phyloP scores from a whole-genome alignment of 1,139 yeast species.

The Waltiozyma sp. region DNA sequence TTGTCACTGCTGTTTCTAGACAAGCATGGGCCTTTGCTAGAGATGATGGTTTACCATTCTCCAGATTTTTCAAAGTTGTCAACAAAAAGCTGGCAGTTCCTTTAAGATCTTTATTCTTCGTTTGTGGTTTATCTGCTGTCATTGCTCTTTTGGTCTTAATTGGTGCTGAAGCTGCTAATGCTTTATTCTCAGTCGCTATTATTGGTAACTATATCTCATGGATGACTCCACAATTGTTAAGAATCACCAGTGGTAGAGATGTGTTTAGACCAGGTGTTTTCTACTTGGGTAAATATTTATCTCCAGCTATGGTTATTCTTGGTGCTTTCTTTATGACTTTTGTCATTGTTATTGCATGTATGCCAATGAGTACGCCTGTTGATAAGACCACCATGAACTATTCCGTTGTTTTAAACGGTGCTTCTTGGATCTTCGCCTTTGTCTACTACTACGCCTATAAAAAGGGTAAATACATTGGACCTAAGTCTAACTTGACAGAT shows the following conservation, averaged over 20 bases:
- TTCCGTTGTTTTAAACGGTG: conserved; percentile 38
- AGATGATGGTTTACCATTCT: conserved; percentile 35
- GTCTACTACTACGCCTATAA: conserved; percentile 25
- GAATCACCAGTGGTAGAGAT: conserved; percentile 34
- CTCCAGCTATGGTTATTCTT: conserved; percentile 2
- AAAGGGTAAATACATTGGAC: conserved; percentile 6
- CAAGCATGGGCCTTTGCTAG: conserved; percentile 44
- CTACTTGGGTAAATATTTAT: conserved; percentile 4
- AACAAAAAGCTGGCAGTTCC: conserved; percentile 45
- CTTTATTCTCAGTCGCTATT: conserved; percentile 45
- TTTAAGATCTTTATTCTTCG: conserved; percentile 46
- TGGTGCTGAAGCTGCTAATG: conserved; percentile 49
- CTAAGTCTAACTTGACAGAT: conserved; percentile 6
- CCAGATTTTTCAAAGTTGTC: conserved; percentile 39
- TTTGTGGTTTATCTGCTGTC: conserved; percentile 25
- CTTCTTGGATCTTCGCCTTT: conserved; percentile 32
- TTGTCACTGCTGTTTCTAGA: conserved; percentile 38
- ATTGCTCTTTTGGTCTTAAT: conserved; percentile 41
- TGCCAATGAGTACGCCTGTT: conserved; percentile 28
- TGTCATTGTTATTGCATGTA: conserved; percentile 30
- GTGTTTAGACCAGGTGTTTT: conserved; percentile 34
- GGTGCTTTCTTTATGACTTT: conserved; percentile 14
- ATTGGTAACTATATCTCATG: conserved; percentile 56
- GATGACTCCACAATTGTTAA: conserved; percentile 44
- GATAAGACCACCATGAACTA: conserved; percentile 36